Conservation (phyloP, 768 basidiomycete species). For the Macrocybe gigantea region DNA sequence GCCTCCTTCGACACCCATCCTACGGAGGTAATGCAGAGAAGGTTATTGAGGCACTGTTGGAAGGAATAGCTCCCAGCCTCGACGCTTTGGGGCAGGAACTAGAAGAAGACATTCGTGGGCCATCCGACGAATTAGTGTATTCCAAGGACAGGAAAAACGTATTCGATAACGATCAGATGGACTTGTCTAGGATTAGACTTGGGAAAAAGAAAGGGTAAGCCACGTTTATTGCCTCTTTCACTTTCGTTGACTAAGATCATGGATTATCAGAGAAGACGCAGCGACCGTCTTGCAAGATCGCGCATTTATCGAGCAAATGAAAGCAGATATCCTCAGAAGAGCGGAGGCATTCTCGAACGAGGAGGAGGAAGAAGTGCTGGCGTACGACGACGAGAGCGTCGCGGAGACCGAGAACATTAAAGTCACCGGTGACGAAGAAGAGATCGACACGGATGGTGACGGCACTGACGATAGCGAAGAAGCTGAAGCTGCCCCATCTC, state of each 20-base stretch:
- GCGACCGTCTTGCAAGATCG: constrained; percentile 47
- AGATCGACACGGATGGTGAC: constrained; percentile 27
- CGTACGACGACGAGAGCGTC: constrained; percentile 18
- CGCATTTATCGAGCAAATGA: constrained; percentile 65
- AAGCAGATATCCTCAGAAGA: constrained; percentile 74
- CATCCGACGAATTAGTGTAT: constrained; percentile 9
- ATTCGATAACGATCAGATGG: constrained; percentile 70
- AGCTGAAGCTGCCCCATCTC: constrained; percentile 15
- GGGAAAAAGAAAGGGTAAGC: constrained; percentile 61
- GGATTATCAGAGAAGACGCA: constrained; percentile 35
- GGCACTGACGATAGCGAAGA: constrained; percentile 28
- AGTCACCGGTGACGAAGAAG: constrained; percentile 57
- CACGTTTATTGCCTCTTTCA: neutral
- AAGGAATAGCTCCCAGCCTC: constrained; percentile 54
- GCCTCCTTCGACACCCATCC: constrained; percentile 43
- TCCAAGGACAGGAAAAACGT: constrained; percentile 57
- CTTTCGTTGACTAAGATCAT: neutral
- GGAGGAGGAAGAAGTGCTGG: constrained; percentile 48
- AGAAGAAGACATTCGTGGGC: neutral
- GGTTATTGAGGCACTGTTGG: constrained; percentile 68
- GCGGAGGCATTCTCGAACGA: constrained; percentile 60
- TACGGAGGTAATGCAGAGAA: constrained; percentile 54
- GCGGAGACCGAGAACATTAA: constrained; percentile 23
- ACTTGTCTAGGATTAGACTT: constrained; percentile 48
- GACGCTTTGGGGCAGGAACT: constrained; percentile 14